Percentiles rank a stretch among this genome's conserved stretches.
phyloP scores from a whole-genome alignment of 345 rosid species.

The Eutrema japonicum region DNA sequence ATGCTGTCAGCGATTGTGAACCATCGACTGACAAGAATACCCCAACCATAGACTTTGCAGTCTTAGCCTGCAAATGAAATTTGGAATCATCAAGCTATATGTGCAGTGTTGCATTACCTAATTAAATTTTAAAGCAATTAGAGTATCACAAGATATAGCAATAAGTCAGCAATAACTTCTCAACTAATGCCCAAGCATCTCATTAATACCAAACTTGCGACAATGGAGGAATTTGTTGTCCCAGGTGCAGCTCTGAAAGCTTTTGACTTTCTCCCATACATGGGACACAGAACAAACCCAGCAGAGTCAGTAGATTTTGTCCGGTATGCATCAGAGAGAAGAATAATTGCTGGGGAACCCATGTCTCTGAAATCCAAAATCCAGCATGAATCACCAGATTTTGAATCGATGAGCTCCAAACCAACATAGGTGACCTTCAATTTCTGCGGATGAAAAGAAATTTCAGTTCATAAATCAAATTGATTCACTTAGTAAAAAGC shows the following conservation, averaged over 20 bases:
- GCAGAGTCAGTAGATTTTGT: slow-evolving; percentile 65
- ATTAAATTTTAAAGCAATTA: slow-evolving; percentile 3
- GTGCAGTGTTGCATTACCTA: slow-evolving; percentile 25
- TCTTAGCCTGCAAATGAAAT: slow-evolving; percentile 70
- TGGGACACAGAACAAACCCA: slow-evolving; percentile 86
- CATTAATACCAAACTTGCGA: slow-evolving; percentile 70
- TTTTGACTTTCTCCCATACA: slow-evolving; percentile 96
- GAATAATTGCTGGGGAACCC: slow-evolving; percentile 82
- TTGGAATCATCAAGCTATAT: slow-evolving; percentile 29
- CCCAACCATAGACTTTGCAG: slow-evolving; percentile 88
- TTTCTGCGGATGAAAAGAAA: slow-evolving; percentile 56
- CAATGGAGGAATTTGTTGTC: slow-evolving; percentile 78
- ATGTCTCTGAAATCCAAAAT: slow-evolving; percentile 98
- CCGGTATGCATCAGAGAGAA: slow-evolving; percentile 74
- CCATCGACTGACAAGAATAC: slow-evolving; percentile 68
- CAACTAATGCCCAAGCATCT: slow-evolving; percentile 29
- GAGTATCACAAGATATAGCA: slow-evolving; percentile 2
- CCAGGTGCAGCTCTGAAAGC: slow-evolving; percentile 97
- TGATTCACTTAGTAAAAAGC: background rate
- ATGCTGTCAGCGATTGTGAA: slow-evolving; percentile 63
- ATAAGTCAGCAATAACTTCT: slow-evolving; percentile 13
- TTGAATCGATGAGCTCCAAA: slow-evolving; percentile 77
- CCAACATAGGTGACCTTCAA: slow-evolving; percentile 87
- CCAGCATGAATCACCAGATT: slow-evolving; percentile 86
- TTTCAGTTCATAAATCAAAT: background rate